Evolutionary conservation across 768 basidiomycete genomes (phyloP), one percentile per base, ranked within the genome.

Genomic region (Glaciozyma antarctica): DNA sequence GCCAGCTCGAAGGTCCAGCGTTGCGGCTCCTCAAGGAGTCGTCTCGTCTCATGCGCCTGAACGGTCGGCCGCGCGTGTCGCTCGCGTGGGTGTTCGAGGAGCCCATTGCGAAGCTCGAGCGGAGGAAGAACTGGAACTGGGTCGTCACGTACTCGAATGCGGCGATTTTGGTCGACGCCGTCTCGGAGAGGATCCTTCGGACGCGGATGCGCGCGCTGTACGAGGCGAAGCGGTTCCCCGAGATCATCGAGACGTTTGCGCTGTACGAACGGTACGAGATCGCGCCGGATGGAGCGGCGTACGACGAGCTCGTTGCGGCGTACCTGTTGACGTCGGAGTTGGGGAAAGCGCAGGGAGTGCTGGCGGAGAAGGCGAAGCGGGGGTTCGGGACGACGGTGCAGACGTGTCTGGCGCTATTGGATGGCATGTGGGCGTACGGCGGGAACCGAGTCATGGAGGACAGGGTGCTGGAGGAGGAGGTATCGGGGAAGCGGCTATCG

Each of bases 401-500:
- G 44, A 71, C 70, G 30, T 56, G 32, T 21, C 21, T 71, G 8
- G 30, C 41, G 19, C 26, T 71, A 38, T 47, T 67, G n/a, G 66
- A 63, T 17, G 70, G 70, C 22, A 67, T 65, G 63, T 48, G 60
- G 26, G 51, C 19, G 28, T 63, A 54, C 26, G 66, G 66, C 19
- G 66, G 70, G 21, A 67, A 67, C 41, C 28, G 17, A 21, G 21
- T 51, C 17, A 67, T 71, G 70, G 70, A 67, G 60, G 41, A 65
- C 28, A 63, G 52, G 47, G 43, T 71, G 0, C 61, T 71, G 26
- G 26, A 1, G 7, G 55, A 65, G 17, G 55, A 43, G n/a, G 30
- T 45, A 21, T 32, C 44, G 17, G 43, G n/a, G 26, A 24, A 45
- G 43, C 43, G 53, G 4, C 4, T 70, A 7, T 10, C 9, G 15